Conservation (phyloP, 768 basidiomycete genomes). For the Russula dissimulans region DNA sequence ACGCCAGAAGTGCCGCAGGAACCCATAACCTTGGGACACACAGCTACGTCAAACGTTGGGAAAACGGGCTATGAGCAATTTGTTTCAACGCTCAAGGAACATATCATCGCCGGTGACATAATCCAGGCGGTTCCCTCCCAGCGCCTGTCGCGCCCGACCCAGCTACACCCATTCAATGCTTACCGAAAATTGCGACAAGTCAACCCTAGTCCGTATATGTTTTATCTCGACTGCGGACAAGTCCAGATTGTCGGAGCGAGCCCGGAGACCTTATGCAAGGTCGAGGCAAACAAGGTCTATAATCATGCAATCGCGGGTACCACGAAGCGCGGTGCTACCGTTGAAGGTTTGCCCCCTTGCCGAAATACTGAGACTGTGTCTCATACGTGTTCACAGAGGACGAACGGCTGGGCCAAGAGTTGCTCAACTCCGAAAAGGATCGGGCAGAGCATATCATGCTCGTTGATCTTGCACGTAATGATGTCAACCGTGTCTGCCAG, state of each 20-base stretch:
- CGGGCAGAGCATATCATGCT: conserved; percentile 99
- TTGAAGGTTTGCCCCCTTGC: conserved; percentile 55
- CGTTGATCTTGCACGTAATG: conserved; percentile 94
- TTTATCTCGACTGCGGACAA: conserved; percentile 90
- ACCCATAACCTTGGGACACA: conserved; percentile 52
- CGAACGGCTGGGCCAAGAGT: conserved; percentile 57
- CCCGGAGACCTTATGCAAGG: conserved; percentile 95
- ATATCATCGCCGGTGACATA: conserved; percentile 93
- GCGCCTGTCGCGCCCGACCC: conserved; percentile 73
- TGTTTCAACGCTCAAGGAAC: conserved; percentile 87
- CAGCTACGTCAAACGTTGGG: conserved; percentile 84
- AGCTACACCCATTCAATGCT: conserved; percentile 93
- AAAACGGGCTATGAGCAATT: conserved; percentile 86
- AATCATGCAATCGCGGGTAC: conserved; percentile 99
- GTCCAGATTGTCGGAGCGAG: conserved; percentile 96
- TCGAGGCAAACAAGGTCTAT: conserved; percentile 82
- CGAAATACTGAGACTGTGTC: background rate
- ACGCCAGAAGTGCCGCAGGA: conserved; percentile 63
- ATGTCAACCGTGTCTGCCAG: conserved; percentile 94
- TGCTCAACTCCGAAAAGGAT: conserved; percentile 86
- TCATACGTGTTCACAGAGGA: conserved; percentile 59
- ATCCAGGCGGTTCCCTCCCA: conserved; percentile 99
- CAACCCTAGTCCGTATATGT: conserved; percentile 99
- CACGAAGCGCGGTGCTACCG: conserved; percentile 73
- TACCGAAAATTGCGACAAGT: conserved; percentile 89